These are phyloP conservation scores for Asterochloris erici DNA, from an alignment of 139 green algal genomes.

Conservation along the genomic window DNA sequence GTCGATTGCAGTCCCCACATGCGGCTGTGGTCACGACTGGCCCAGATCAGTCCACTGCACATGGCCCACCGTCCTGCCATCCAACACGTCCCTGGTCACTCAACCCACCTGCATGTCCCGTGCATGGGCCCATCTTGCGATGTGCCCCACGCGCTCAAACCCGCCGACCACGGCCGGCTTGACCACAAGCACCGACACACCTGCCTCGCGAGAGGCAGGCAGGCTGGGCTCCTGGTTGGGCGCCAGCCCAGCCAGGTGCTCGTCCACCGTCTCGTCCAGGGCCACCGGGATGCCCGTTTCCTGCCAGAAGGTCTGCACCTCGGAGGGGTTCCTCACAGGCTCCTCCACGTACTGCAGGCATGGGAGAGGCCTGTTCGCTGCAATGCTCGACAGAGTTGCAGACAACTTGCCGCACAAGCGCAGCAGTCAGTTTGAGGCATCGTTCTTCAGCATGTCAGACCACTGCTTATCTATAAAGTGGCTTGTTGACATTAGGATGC, in stretches of 20 bases:
- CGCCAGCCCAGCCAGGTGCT: conserved; percentile 15
- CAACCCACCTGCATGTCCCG: conserved; percentile 33
- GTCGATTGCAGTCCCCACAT: no score
- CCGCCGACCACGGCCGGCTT: conserved; percentile 79
- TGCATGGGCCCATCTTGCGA: conserved; percentile 33
- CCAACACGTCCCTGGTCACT: no score
- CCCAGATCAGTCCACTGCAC: no score
- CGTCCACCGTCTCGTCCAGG: conserved; percentile 86
- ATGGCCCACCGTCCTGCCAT: no score
- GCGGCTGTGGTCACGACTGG: no score
- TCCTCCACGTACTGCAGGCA: conserved; percentile 83
- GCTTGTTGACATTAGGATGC: no score
- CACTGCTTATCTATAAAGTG: no score
- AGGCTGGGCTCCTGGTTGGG: not conserved
- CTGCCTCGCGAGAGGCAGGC: not conserved
- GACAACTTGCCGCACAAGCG: no score
- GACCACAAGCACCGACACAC: conserved; percentile 63
- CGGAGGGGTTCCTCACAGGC: conserved; percentile 48
- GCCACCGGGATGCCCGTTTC: conserved; percentile 59
- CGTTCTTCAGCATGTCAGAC: no score
- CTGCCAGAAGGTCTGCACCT: conserved; percentile 60
- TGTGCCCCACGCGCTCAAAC: conserved; percentile 44
- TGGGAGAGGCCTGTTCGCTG: not conserved
- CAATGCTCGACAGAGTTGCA: no score
- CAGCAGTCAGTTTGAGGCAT: no score